Conservation (phyloP, 2,329 filamentous ascomycete species). For the Bipolaris cookei region DNA sequence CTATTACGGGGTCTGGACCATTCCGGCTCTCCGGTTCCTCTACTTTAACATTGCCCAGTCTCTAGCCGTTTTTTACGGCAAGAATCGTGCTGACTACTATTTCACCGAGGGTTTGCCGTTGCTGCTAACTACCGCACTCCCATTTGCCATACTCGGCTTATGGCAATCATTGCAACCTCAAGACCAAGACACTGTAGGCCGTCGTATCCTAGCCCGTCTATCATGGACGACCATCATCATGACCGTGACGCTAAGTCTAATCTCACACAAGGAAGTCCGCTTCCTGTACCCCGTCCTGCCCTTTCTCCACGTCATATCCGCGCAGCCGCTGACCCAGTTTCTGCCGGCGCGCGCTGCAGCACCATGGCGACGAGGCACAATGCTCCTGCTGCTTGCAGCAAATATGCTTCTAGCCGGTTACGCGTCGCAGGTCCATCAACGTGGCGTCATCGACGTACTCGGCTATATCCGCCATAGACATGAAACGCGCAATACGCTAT, state of each 20-base stretch:
- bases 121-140: conserved; percentile 80
- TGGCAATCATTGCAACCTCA: conserved; percentile 51
- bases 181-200: conserved; percentile 12
- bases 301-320: conserved; percentile 80
- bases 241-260: conserved; percentile 72
- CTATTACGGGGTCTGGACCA: conserved; percentile 86
- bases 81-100: conserved; percentile 92
- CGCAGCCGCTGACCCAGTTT: conserved; percentile 69
- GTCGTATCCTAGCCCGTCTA: conserved; percentile 34
- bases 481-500: conserved; percentile 52
- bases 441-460: conserved; percentile 77
- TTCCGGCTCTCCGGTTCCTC: conserved; percentile 85
- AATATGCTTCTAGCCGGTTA: conserved; percentile 78
- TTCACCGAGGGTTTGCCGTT: conserved; percentile 87
- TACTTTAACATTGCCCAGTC: conserved; percentile 90
- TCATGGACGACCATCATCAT: conserved; percentile 59
- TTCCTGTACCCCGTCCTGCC: conserved; percentile 95
- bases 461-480: conserved; percentile 77
- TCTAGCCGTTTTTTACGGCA: conserved; percentile 90
- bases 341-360: conserved; percentile 55
- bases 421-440: conserved; percentile 75
- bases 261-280: conserved; percentile 95
- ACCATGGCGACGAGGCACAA: conserved; percentile 57
- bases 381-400: conserved; percentile 61
- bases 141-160: conserved; percentile 73